A percentile compares a stretch with the other conserved stretches of the same genome.
phyloP scores from a whole-genome alignment of 208 protist genomes.

The Phytomonas francai region DNA sequence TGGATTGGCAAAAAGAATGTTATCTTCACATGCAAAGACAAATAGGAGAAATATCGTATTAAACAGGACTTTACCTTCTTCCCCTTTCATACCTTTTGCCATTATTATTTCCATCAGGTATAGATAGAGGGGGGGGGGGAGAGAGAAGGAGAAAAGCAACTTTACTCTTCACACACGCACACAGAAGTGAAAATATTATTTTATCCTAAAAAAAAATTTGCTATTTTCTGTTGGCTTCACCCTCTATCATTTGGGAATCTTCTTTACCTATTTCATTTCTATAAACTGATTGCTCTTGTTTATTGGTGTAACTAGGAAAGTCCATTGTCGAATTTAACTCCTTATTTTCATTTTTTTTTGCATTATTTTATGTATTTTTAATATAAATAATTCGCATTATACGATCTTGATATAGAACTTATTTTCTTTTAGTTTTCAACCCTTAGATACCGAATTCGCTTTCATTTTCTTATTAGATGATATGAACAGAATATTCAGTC shows the following conservation, averaged over 20 bases:
- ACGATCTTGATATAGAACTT: slow-evolving; percentile 1
- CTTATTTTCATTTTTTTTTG: slow-evolving; percentile 7
- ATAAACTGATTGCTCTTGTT: background rate
- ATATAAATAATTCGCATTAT: slow-evolving; percentile 4
- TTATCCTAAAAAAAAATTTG: background rate
- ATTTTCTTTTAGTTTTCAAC: slow-evolving; percentile 1
- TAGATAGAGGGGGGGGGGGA: background rate
- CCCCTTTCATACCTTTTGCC: background rate
- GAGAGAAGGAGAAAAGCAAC: slow-evolving; percentile 3
- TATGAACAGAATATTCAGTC: slow-evolving; percentile 8
- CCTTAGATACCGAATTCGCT: background rate
- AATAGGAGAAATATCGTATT: background rate
- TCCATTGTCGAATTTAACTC: background rate
- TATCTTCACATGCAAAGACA: background rate
- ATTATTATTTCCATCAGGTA: background rate
- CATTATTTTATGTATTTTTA: background rate
- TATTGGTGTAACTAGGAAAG: background rate
- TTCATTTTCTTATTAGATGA: slow-evolving; percentile 2
- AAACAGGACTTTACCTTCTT: background rate
- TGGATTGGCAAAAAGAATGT: background rate
- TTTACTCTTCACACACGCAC: background rate
- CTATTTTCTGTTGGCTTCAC: background rate
- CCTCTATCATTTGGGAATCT: background rate
- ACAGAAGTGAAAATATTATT: slow-evolving; percentile 3
- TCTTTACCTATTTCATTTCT: background rate